Percentiles rank a stretch among this genome's conserved stretches.
These are phyloP conservation scores for Boletus pseudopeckii DNA, from an alignment of 768 basidiomycete genomes.

Conservation along the genomic window DNA sequence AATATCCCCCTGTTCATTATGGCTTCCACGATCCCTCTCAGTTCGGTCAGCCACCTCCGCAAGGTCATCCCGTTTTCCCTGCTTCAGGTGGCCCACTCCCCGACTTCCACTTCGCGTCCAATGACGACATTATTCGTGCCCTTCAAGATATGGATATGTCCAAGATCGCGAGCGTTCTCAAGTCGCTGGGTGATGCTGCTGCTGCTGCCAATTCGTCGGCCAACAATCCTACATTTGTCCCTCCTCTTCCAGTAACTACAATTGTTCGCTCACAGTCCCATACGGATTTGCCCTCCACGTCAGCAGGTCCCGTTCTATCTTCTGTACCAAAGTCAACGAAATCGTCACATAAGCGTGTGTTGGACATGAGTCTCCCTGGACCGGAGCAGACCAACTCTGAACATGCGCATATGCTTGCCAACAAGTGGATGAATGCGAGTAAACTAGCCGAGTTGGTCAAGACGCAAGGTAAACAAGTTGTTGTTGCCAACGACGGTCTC, in stretches of 20 bases:
- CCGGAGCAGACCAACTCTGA: slow-evolving; percentile 45
- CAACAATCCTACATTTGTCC: slow-evolving; percentile 19
- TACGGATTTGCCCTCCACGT: slow-evolving; percentile 41
- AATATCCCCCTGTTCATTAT: slow-evolving; percentile 31
- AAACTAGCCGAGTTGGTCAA: slow-evolving; percentile 68
- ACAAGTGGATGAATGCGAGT: slow-evolving; percentile 70
- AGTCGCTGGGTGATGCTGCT: slow-evolving; percentile 59
- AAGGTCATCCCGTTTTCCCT: slow-evolving; percentile 29
- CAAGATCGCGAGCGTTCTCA: slow-evolving; percentile 65
- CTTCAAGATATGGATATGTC: slow-evolving; percentile 67
- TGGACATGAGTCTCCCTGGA: slow-evolving; percentile 42
- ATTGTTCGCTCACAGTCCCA: slow-evolving; percentile 34
- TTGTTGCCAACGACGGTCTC: not conserved
- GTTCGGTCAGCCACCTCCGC: slow-evolving; percentile 25
- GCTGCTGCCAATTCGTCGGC: slow-evolving; percentile 40
- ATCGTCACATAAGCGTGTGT: slow-evolving; percentile 35
- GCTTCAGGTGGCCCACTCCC: slow-evolving; percentile 24
- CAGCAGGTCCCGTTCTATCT: slow-evolving; percentile 41
- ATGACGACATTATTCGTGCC: slow-evolving; percentile 70
- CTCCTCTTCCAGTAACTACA: slow-evolving; percentile 26
- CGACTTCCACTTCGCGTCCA: slow-evolving; percentile 48
- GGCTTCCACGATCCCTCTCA: slow-evolving; percentile 28
- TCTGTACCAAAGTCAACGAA: slow-evolving; percentile 36
- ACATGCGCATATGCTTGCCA: slow-evolving; percentile 69
- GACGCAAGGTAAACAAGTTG: slow-evolving; percentile 51